Percentiles rank a stretch among this genome's conserved stretches.
Conservation (phyloP, 768 basidiomycete species). For the Boletus reticuloceps region DNA sequence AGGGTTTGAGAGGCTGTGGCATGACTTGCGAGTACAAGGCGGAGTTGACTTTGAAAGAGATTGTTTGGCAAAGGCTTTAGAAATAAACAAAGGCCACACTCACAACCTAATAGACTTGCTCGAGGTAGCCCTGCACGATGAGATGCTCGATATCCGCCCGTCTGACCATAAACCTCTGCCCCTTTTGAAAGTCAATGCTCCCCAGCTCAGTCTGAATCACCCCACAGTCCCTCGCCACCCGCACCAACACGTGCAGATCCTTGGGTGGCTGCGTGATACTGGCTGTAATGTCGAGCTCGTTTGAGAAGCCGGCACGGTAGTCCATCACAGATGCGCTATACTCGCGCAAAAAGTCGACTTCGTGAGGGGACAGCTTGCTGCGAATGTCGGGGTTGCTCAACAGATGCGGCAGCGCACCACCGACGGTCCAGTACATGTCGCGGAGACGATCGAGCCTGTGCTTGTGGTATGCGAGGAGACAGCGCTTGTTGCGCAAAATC, state of each 20-base stretch:
- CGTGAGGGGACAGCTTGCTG: conserved; percentile 72
- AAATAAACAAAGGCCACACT: conserved; percentile 19
- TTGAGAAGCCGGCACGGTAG: conserved; percentile 80
- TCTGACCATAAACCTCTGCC: conserved; percentile 85
- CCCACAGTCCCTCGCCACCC: conserved; percentile 86
- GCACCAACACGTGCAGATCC: conserved; percentile 85
- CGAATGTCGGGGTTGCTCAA: conserved; percentile 67
- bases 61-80: conserved; percentile 27
- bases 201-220: conserved; percentile 91
- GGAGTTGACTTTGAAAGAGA: background rate
- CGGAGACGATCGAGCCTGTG: conserved; percentile 82
- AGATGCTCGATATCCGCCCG: conserved; percentile 90
- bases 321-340: conserved; percentile 82
- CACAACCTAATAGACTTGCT: conserved; percentile 59
- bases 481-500: conserved; percentile 92
- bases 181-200: conserved; percentile 85
- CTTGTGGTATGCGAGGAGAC: conserved; percentile 88
- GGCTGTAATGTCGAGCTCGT: conserved; percentile 85
- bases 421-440: conserved; percentile 87
- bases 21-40: conserved; percentile 4
- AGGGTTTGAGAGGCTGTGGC: background rate
- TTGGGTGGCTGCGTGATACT: conserved; percentile 82
- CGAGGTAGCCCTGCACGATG: conserved; percentile 90
- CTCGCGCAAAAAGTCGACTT: conserved; percentile 79
- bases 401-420: conserved; percentile 83